Conservation (phyloP, 257 asterid species). For the Primulina huaijiensis region DNA sequence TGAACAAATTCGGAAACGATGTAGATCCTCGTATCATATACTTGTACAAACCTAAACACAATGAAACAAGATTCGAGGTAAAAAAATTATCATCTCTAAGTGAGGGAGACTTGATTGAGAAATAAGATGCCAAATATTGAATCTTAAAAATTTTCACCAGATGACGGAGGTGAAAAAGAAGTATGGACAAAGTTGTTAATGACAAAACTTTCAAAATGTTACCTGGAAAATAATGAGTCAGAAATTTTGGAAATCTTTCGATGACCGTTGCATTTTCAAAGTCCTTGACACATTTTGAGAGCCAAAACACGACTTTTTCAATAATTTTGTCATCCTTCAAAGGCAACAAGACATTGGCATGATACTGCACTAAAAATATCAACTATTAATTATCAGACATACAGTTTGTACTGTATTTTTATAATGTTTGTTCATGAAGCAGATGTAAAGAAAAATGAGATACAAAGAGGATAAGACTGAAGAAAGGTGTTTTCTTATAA, state of each 20-base stretch:
- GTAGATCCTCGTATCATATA: conserved; percentile 59
- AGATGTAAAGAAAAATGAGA: not conserved
- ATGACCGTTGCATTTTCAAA: conserved; percentile 43
- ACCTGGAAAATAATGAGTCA: conserved; percentile 66
- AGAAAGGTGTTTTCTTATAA: conserved; percentile 32
- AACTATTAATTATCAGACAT: conserved; percentile 5
- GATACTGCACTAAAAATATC: conserved; percentile 43
- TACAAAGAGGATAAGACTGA: not conserved
- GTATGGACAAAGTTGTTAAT: not conserved
- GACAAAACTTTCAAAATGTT: not conserved
- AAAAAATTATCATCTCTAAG: not conserved
- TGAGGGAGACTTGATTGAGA: not conserved
- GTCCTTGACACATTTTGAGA: conserved; percentile 44
- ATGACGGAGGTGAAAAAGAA: not conserved
- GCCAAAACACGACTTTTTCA: conserved; percentile 43
- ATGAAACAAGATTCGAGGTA: not conserved
- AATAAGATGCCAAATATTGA: too few relatives aligned
- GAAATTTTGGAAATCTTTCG: conserved; percentile 55
- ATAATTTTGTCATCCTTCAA: conserved; percentile 51
- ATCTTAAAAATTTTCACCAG: not conserved
- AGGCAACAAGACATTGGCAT: conserved; percentile 53
- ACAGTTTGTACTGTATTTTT: not conserved
- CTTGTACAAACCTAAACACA: conserved; percentile 53
- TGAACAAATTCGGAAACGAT: conserved; percentile 48
- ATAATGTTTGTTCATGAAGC: not conserved